Base-by-base conservation (phyloP, 2,329 filamentous ascomycete species). In the Chaetothyriales sp. region DNA sequence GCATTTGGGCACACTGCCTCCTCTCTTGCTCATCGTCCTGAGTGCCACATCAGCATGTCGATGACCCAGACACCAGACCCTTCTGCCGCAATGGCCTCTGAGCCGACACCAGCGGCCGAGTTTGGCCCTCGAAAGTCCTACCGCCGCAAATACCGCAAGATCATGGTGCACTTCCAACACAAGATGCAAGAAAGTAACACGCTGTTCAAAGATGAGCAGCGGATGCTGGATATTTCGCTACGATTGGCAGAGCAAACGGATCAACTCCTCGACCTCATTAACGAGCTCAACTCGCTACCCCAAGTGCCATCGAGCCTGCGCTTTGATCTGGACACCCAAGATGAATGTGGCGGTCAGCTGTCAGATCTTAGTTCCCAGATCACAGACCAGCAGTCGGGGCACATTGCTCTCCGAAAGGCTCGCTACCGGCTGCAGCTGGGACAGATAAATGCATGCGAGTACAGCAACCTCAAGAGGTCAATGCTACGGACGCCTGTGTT, bases 201-300 rank as follows among this genome's bases (percentile, higher is more conserved):
- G n/a, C 60, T 73, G 53, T 89, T 90, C 70, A 80, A 78, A 60
- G 80, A 89, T 58, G 89, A 95, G 69, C 82, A 88, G 64, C 83
- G 85, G 67, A 85, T 89, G 40, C 78, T 85, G 55, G 81, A 83
- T 58, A 85, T 87, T 3, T 86, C 88, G 19, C 89, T 86, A 67
- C 79, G 89, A 49, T 77, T 98, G 55, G 85, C 88, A 52, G 82
- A 94, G 62, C 85, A 95, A 70, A 95, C 95, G 62, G 90, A 97
- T 67, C 89, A 89, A 67, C 72, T 97, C 33, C 79, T 95, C 50
- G 90, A 97, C 61, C 72, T 95, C 9, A 79, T 97, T 33, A 76
- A 94, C 56, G 89, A 95, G 64, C 78, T 95, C 70, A 98, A 98
- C 70, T 81, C 86, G 49, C 85, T 81, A 44, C 74, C 83, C 18